These are phyloP conservation scores for Solanum dulcamara DNA, from an alignment of 257 asterid species.

Conservation along the genomic window DNA sequence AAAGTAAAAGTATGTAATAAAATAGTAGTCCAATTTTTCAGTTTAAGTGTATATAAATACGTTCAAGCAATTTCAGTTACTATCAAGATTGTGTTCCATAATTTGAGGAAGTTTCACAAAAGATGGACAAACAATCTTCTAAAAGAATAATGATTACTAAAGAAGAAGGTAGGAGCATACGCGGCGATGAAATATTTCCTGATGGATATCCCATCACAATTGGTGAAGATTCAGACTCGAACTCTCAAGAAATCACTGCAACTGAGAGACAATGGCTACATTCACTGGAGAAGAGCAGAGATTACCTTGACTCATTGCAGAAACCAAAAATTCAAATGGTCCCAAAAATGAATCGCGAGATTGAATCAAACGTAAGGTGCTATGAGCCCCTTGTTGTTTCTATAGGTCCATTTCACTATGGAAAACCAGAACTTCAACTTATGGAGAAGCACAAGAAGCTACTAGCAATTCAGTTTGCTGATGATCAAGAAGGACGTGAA, in stretches of 20 bases:
- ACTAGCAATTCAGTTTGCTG: not conserved
- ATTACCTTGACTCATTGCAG: not conserved
- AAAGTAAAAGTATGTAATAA: not conserved
- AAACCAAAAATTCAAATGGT: not conserved
- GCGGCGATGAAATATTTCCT: not conserved
- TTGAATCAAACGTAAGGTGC: not conserved
- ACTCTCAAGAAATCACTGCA: not conserved
- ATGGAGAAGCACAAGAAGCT: not conserved
- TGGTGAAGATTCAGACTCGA: not conserved
- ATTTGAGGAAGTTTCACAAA: not conserved
- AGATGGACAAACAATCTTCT: not conserved
- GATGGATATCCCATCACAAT: not conserved
- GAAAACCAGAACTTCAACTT: not conserved
- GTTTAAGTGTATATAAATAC: not conserved
- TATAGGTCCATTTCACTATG: slow-evolving; percentile 3
- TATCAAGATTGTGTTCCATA: not conserved
- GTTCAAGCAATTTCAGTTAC: not conserved
- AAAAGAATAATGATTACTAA: not conserved
- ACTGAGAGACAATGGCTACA: not conserved
- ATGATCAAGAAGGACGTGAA: not conserved
- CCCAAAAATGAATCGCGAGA: not conserved
- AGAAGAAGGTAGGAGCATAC: not conserved
- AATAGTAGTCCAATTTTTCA: not conserved
- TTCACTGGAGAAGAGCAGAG: not conserved
- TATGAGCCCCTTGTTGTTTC: slow-evolving; percentile 1